Evolutionary conservation across 805 yeast species (phyloP).

Genomic region (Starmerella bombi): DNA sequence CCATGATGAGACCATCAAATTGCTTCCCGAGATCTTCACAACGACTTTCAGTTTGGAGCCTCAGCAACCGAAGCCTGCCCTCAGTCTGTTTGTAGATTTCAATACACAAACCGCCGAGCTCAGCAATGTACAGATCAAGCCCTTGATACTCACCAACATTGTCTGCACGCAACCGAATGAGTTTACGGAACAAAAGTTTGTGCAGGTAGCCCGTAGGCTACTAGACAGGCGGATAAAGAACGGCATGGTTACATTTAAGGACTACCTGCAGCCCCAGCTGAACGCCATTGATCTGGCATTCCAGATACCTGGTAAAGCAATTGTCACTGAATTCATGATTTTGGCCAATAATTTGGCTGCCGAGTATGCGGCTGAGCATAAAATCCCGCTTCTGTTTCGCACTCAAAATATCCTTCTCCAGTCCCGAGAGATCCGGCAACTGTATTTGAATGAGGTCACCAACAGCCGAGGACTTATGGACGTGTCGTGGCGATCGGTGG

Average conservation of each 20-base stretch:
- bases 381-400: conserved; percentile 24
- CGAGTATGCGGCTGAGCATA: conserved; percentile 15
- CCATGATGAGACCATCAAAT: not conserved
- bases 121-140: conserved; percentile 2
- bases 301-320: conserved; percentile 26
- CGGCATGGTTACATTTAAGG: conserved; percentile 33
- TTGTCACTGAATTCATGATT: conserved; percentile 81
- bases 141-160: conserved; percentile 1
- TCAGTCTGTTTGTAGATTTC: conserved; percentile 9
- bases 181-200: conserved; percentile 5
- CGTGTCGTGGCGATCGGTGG: conserved; percentile 33
- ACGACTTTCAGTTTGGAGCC: not conserved
- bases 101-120: conserved; percentile 1
- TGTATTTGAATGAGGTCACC: conserved; percentile 1
- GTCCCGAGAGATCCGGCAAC: not conserved
- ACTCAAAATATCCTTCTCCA: conserved; percentile 20
- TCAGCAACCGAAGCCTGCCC: conserved; percentile 3
- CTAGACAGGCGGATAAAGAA: conserved; percentile 25
- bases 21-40: conserved; percentile 9
- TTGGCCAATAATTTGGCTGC: conserved; percentile 45
- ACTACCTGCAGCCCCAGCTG: conserved; percentile 7
- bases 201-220: conserved; percentile 26
- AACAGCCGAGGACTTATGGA: conserved; percentile 17
- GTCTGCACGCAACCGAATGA: not conserved
- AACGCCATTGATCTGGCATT: conserved; percentile 11